phyloP scores from a whole-genome alignment of 805 yeast genomes.

The Diddensiella caesifluorescens region DNA sequence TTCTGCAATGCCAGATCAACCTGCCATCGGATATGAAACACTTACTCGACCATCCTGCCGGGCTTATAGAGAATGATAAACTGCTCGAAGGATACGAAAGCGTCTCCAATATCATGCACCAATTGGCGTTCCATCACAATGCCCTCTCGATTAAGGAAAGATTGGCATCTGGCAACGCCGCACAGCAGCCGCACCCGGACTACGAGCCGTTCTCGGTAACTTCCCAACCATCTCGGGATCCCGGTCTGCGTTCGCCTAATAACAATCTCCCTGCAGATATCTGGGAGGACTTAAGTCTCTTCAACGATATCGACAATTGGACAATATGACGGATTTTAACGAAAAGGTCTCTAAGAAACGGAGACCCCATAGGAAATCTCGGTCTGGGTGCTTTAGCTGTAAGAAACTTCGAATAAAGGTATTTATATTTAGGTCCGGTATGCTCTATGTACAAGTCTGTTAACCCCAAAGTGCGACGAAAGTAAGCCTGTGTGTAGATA shows the following conservation, averaged over 20 bases:
- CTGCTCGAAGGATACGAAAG: not conserved
- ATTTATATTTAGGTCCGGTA: not conserved
- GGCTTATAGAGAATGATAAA: not conserved
- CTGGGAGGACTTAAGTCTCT: too few relatives aligned
- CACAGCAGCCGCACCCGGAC: too few relatives aligned
- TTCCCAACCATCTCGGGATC: too few relatives aligned
- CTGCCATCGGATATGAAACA: not conserved
- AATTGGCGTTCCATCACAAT: too few relatives aligned
- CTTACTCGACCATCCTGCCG: slow-evolving; percentile 1
- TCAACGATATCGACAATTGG: not conserved
- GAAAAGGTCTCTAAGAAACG: slow-evolving; percentile 3
- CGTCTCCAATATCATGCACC: not conserved
- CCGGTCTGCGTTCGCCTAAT: too few relatives aligned
- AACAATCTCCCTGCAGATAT: too few relatives aligned
- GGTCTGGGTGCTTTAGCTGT: slow-evolving; percentile 9
- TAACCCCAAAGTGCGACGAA: slow-evolving; percentile 12
- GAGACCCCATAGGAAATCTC: slow-evolving; percentile 9
- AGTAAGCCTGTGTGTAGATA: slow-evolving; percentile 7
- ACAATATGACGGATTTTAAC: not conserved
- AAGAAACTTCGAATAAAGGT: slow-evolving; percentile 10
- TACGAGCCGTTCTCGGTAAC: too few relatives aligned
- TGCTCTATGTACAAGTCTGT: not conserved
- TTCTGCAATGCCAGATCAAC: not conserved
- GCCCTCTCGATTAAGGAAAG: too few relatives aligned
- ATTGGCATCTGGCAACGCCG: too few relatives aligned